Percentiles rank a stretch among this genome's conserved stretches.
Conservation (phyloP, 202 grass and related monocot species). For the Carex sylvatica region DNA sequence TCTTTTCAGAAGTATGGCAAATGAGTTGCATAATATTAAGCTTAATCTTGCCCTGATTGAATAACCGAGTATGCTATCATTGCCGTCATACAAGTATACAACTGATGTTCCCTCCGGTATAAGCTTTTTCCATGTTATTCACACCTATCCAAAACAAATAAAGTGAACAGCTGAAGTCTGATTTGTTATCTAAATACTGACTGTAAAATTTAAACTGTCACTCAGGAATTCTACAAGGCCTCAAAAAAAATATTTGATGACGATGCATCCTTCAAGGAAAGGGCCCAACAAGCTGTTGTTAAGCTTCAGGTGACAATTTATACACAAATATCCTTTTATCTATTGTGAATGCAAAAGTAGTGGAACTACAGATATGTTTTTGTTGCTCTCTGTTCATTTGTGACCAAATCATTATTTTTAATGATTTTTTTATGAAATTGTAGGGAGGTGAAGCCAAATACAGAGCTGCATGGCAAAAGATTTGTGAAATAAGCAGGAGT, state of each 20-base stretch:
- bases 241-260: constrained; percentile 85
- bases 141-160: background rate
- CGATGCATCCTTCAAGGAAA: constrained; percentile 67
- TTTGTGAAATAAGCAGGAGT: constrained; percentile 81
- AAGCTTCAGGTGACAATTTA: constrained; percentile 60
- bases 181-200: constrained; percentile 10
- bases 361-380: no score
- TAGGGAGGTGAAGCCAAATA: constrained; percentile 83
- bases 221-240: constrained; percentile 91
- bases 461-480: constrained; percentile 82
- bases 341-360: no score
- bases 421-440: constrained; percentile 22
- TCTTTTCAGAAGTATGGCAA: background rate
- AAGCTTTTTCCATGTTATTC: background rate
- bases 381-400: background rate
- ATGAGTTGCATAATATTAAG: background rate
- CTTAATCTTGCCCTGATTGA: background rate
- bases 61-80: background rate
- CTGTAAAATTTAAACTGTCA: constrained; percentile 25
- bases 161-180: background rate
- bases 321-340: background rate
- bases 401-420: background rate
- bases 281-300: constrained; percentile 89
- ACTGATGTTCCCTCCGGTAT: background rate
- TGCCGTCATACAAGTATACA: background rate